Evolutionary conservation across 2,329 filamentous ascomycete species (phyloP), one percentile per base, ranked within the genome.

Genomic region (Leptographium galeiforme): DNA sequence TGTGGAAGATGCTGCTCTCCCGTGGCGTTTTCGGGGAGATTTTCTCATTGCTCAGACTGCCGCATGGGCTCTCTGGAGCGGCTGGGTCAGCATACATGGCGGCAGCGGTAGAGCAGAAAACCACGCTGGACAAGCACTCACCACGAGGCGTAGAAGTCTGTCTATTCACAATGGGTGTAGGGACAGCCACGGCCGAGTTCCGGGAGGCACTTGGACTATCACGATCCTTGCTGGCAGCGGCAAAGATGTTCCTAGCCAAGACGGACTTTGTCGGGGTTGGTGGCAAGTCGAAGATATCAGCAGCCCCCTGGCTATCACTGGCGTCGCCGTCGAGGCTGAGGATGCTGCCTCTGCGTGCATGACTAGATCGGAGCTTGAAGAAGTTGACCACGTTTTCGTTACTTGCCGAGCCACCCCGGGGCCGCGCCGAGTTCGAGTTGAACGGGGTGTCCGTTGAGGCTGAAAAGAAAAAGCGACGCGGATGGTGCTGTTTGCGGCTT

Each of bases 231-330:
- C 13, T 51, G 6, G 39, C 57, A 25, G 59, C 59, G 2, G 61
- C 60, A 40, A 64, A 54, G 8, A 60, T 40, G 16, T 62, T 64
- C 56, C 76, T 61, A 67, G 70, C 43, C 66, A 71, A 53, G 69
- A 69, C 55, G 64, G 71, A 59, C 81, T 95, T 97, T 0, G 93
- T 97, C 1, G 93, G 93, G 1, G 93, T 98, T 1, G 91, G 90
- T n/a, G 91, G 90, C 54, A 91, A 73, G 50, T 95, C 89, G 12
- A 60, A 60, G 41, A 71, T 75, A 55, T 90, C 87, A 18, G 70
- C 52, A 6, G 58, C 54, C 18, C 60, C 61, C 32, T 61, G 61
- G 39, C 57, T 58, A 55, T 61, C 84, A 72, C 48, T 47, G 5
- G 49, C 71, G 50, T 95, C 88, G 25, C 82, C 85, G 61, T 95